Base-by-base conservation (phyloP, 2,329 filamentous ascomycete species). In the Calonectria honghensis region DNA sequence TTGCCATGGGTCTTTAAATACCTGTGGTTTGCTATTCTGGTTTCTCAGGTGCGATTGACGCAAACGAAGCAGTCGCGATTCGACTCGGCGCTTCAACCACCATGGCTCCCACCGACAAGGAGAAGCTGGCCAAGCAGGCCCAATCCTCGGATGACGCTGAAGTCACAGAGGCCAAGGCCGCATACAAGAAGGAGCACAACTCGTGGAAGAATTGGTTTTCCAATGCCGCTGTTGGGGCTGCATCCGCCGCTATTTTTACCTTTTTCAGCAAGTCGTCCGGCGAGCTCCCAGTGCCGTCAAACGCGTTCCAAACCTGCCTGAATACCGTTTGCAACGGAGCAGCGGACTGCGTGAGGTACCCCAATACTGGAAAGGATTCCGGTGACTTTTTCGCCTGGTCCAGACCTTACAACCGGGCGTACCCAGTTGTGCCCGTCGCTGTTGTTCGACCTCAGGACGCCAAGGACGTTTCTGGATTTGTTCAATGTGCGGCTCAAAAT, bases 401-500 rank as follows among this genome's bases (percentile, higher is more conserved):
- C 2, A 10, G 6, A 14, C n/a, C 31, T 41, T 68, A 29, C 11
- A 68, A 68, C 18, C n/a, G 18, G 18, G 50, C 50, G 2, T 24
- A 27, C 11, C 65, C 32, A 20, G 13, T 68, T 20, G 31, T 31
- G 7, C 65, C 48, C 5, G 45, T 54, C 14, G 65, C 65, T 9
- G 48, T 68, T 11, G 65, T 51, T 29, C 45, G 65, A 14, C 65
- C 65, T 4, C 41, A 24, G 0, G 6, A 3, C 32, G 4, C 16
- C 6, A 7, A 41, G 20, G 7, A 54, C 10, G 50, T 68, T 3
- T 54, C 65, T n/a, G 50, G n/a, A 0, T 68, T 68, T 18, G 65
- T 68, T 9, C n/a, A 41, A 31, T 68, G 65, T 10, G 65, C 65
- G 6, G 32, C 50, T 6, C n/a, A 68, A 32, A 54, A 68, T 16